These are phyloP conservation scores for Craspedostauros australis DNA, from an alignment of 108 stramenopile genomes.

Conservation along the genomic window DNA sequence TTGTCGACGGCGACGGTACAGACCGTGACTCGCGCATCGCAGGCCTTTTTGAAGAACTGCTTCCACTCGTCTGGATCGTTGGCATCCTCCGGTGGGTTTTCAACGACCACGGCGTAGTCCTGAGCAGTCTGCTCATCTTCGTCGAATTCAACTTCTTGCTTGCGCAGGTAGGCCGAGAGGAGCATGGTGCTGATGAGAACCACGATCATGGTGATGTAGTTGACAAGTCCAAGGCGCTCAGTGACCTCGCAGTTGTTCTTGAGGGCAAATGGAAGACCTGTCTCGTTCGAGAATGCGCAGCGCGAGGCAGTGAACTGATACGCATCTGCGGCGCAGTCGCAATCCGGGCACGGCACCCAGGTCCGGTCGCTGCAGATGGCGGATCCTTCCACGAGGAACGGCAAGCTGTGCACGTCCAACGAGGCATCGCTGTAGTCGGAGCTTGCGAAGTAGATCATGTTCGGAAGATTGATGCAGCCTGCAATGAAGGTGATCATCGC, in stretches of 20 bases:
- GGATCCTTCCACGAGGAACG: slow-evolving; percentile 13
- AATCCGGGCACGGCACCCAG: slow-evolving; percentile 59
- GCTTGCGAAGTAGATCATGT: slow-evolving; percentile 59
- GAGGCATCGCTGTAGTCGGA: slow-evolving; percentile 56
- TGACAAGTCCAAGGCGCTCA: slow-evolving; percentile 39
- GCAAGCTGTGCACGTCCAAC: no score
- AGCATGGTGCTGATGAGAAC: slow-evolving; percentile 32
- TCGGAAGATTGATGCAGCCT: slow-evolving; percentile 62
- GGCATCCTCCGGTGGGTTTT: slow-evolving; percentile 79
- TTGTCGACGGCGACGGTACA: slow-evolving; percentile 82
- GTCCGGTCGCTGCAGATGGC: slow-evolving; percentile 41
- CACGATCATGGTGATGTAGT: slow-evolving; percentile 48
- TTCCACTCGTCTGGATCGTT: slow-evolving; percentile 81
- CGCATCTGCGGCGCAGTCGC: no score
- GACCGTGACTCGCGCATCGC: slow-evolving; percentile 58
- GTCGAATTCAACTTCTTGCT: slow-evolving; percentile 59
- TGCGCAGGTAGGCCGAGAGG: slow-evolving; percentile 35
- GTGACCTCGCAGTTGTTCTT: slow-evolving; percentile 77
- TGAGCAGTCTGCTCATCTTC: slow-evolving; percentile 88
- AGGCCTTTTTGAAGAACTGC: slow-evolving; percentile 56
- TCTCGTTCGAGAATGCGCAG: no score
- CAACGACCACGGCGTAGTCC: slow-evolving; percentile 82
- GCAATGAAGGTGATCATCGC: slow-evolving; percentile 48
- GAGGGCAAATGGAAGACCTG: slow-evolving; percentile 33
- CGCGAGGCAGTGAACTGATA: no score